A percentile compares a stretch with the other conserved stretches of the same genome.
phyloP scores from a whole-genome alignment of 129 eudicot genomes.

The Oenanthe sinensis region DNA sequence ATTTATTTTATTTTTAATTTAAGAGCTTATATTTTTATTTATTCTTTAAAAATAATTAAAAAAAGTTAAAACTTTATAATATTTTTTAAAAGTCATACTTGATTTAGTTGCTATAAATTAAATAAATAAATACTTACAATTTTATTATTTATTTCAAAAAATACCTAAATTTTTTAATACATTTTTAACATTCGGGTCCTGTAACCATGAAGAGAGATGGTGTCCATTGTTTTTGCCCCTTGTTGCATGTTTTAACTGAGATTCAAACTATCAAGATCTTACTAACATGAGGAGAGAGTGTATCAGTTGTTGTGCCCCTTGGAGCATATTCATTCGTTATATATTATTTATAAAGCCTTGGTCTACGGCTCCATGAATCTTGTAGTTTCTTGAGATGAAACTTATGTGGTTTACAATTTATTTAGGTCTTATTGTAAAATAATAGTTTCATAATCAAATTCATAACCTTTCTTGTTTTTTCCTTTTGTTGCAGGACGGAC shows the following conservation, averaged over 20 bases:
- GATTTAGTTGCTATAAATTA: too few species aligned
- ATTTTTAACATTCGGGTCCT: too few species aligned
- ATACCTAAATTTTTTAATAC: too few species aligned
- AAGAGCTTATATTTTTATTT: too few species aligned
- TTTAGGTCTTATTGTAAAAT: neutral
- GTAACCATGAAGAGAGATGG: neutral
- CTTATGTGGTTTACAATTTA: neutral
- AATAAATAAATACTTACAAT: too few species aligned
- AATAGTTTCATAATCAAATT: neutral
- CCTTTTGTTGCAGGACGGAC: conserved; percentile 31
- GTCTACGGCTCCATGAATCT: neutral
- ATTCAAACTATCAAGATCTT: neutral
- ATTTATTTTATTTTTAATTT: too few species aligned
- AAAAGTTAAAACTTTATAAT: too few species aligned
- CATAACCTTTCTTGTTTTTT: neutral
- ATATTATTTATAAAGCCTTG: neutral
- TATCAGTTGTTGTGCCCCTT: neutral
- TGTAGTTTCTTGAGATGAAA: neutral
- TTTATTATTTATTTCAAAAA: too few species aligned
- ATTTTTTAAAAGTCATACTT: too few species aligned
- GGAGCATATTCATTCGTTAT: neutral
- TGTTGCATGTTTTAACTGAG: neutral
- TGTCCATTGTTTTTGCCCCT: neutral
- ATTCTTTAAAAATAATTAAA: too few species aligned
- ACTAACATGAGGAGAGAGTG: neutral